Evolutionary conservation across 345 rosid species (phyloP), one percentile per base, ranked within the genome.

Genomic region (Gossypium stocksii): DNA sequence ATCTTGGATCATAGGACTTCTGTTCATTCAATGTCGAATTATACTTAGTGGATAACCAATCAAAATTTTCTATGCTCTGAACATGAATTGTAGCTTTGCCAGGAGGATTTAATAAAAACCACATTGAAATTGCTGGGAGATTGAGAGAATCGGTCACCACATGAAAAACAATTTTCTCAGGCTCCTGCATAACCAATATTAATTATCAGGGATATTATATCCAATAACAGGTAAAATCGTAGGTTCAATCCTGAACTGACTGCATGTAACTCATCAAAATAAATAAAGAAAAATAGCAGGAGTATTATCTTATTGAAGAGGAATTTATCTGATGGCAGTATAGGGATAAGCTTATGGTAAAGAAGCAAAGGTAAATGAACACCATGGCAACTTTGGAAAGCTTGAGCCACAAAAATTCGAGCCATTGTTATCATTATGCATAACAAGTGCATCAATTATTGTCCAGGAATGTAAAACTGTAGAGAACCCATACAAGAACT

Each of bases 111-210:
- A 84, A 83, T 82, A 88, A 73, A 78, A 91, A 91, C 99, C 99
- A 95, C 86, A 90, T 88, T 48, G 96, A 89, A 81, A 93, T 89
- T 63, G 99, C 89, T 45, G 97, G 97, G 73, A 88, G 76, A 76
- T 93, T 91, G 81, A 93, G 93, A 65, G 89, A 85, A 85, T 93
- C 91, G 2, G 99, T 88, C 82, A 95, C 89, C 61, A 93, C 83
- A 79, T 95, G 99, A 57, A 95, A 85, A 27, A 95, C 98, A 69
- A 88, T 84, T 77, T 89, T 91, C 80, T 85, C 73, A 29, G 93
- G 86, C 83, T 92, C 81, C 95, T 87, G 80, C 87, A 81, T 72
- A 41, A 77, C 65, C 59, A 65, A 78, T 15, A 72, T 51, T 10
- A 63, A 71, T 27, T 52, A 77, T 62, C 74, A 77, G 72, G 44